phyloP scores from a whole-genome alignment of 2,329 filamentous ascomycete species.

The Rugonectria rugulosa region DNA sequence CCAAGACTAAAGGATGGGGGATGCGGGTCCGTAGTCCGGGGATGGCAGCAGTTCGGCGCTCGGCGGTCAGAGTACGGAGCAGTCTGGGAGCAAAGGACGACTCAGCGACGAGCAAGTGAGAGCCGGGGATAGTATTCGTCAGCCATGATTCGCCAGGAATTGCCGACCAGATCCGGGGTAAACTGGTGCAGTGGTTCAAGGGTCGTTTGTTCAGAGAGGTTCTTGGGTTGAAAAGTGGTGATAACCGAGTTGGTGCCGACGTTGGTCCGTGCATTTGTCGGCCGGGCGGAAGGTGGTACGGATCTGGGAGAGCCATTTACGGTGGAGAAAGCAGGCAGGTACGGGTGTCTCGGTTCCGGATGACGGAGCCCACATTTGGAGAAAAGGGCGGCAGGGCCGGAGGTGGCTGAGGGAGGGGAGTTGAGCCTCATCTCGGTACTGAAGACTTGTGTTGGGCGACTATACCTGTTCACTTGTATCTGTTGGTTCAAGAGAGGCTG shows the following conservation, averaged over 20 bases:
- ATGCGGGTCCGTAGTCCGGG: slow-evolving; percentile 13
- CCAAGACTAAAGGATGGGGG: neutral
- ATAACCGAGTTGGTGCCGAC: slow-evolving; percentile 40
- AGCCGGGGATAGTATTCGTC: slow-evolving; percentile 6
- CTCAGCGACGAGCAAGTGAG: neutral
- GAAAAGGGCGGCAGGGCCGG: slow-evolving; percentile 23
- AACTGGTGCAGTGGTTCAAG: neutral
- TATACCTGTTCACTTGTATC: no score
- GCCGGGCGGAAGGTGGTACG: slow-evolving; percentile 34
- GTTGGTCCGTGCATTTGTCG: slow-evolving; percentile 39
- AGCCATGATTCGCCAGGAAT: slow-evolving; percentile 28
- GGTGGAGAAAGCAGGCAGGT: slow-evolving; percentile 22
- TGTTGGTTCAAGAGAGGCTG: no score
- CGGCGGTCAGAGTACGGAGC: slow-evolving; percentile 11
- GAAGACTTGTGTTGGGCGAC: slow-evolving; percentile 2
- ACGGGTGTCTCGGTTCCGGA: slow-evolving; percentile 24
- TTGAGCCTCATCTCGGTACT: slow-evolving; percentile 4
- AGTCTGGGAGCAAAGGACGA: neutral
- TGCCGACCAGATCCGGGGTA: slow-evolving; percentile 36
- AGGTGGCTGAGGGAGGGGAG: slow-evolving; percentile 16
- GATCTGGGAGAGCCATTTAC: slow-evolving; percentile 11
- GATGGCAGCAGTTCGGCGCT: neutral
- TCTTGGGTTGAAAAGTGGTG: slow-evolving; percentile 7
- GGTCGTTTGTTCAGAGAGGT: neutral
- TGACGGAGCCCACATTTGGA: slow-evolving; percentile 18